Evolutionary conservation across 2,329 filamentous ascomycete genomes (phyloP), one percentile per base, ranked within the genome.

Genomic region (Blumeria hordei): DNA sequence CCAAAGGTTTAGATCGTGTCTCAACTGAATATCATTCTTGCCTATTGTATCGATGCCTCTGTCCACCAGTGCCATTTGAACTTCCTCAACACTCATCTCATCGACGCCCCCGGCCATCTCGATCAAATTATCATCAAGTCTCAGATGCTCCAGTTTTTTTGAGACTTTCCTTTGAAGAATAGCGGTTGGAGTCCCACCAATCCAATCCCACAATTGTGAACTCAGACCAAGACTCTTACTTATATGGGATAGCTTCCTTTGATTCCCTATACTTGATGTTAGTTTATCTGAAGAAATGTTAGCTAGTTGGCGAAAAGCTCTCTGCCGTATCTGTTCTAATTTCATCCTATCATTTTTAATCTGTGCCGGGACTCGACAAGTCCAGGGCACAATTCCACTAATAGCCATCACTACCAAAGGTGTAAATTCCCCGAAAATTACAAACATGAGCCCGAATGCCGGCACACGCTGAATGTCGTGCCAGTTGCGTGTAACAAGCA

Each of bases 361-460:
- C 69, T 95, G 90, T 41, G 70, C 71, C 0, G 90, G 90, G 57
- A 95, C 83, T 10, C 87, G 77, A 67, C 90, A 95, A 0, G 86
- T 83, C 61, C 78, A 78, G 0, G 90, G 90, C 32, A 94, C 83
- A 21, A 87, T 71, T 39, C 70, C 70, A 18, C 80, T 79, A 32
- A 94, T 70, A 35, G 79, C 75, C 6, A 88, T 70, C 1, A 94
- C 82, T 6, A 93, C 68, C 6, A 96, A 64, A 0, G 88, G 87
- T 1, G 88, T 85, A 69, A 94, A 82, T 68, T 96, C 90, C 32
- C 88, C 90, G 65, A 84, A 85, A 14, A 94, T 59, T 0, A 90
- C 62, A 6, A 94, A 72, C 53, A 95, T 70, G 3, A 94, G 58
- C 0, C 72, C 80, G 65, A 98, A 95, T 1, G 84, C 67, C 0